phyloP scores from a whole-genome alignment of 129 eudicot species.

The Chrysanthemum seticuspe region DNA sequence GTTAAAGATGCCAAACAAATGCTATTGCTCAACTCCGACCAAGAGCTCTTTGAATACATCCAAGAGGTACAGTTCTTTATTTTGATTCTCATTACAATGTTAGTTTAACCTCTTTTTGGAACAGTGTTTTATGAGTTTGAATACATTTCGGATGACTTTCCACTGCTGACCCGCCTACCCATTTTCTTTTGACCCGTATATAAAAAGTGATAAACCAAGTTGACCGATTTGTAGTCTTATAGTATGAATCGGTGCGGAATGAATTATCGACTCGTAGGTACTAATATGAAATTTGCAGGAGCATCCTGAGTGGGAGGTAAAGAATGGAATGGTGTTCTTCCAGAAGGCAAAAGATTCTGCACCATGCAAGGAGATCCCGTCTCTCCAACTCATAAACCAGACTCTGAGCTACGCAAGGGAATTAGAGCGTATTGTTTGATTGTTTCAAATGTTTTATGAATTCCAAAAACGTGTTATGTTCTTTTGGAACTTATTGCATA shows the following conservation, averaged over 20 bases:
- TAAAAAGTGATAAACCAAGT: no score
- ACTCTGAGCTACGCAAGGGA: constrained; percentile 93
- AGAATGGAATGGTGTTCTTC: constrained; percentile 65
- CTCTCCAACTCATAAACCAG: constrained; percentile 81
- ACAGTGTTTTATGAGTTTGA: background rate
- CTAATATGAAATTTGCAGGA: constrained; percentile 51
- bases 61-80: constrained; percentile 51
- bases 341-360: constrained; percentile 76
- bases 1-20: constrained; percentile 72
- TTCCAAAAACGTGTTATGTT: constrained; percentile 21
- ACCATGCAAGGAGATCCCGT: constrained; percentile 91
- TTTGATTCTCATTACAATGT: background rate
- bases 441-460: background rate
- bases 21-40: constrained; percentile 69
- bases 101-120: background rate
- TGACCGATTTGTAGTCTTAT: background rate
- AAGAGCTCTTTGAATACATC: constrained; percentile 69
- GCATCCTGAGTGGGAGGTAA: constrained; percentile 93
- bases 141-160: no score
- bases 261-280: background rate
- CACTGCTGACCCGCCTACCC: background rate
- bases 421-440: constrained; percentile 87
- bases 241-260: background rate
- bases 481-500: constrained; percentile 4
- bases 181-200: background rate